These are phyloP conservation scores for Cylindrotheca fusiformis DNA, from an alignment of 108 stramenopile genomes.

Conservation along the genomic window DNA sequence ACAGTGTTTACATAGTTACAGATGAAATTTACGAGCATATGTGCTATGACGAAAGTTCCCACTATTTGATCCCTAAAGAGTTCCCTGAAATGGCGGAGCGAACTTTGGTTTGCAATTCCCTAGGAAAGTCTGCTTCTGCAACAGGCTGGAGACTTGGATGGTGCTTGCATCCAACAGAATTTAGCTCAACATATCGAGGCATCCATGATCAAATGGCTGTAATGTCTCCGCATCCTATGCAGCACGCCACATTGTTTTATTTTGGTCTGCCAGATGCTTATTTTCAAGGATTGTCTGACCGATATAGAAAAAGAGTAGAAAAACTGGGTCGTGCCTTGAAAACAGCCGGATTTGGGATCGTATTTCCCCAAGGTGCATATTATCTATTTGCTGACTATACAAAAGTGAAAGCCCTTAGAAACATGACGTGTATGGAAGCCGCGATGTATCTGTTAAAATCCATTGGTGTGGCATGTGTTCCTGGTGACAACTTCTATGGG, in stretches of 20 bases:
- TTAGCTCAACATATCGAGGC: constrained; percentile 50
- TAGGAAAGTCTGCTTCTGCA: constrained; percentile 66
- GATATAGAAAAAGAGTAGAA: constrained; percentile 40
- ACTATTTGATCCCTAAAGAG: constrained; percentile 28
- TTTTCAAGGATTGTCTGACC: constrained; percentile 33
- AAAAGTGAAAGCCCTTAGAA: constrained; percentile 23
- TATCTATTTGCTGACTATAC: constrained; percentile 62
- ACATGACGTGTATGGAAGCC: constrained; percentile 41
- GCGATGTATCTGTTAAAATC: constrained; percentile 60
- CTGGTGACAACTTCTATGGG: constrained; percentile 72
- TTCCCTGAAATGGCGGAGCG: constrained; percentile 50
- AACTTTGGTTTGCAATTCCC: constrained; percentile 58
- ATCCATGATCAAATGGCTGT: constrained; percentile 74
- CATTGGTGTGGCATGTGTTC: constrained; percentile 68
- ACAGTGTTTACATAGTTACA: constrained; percentile 63
- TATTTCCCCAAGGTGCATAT: constrained; percentile 57
- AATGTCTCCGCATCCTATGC: constrained; percentile 69
- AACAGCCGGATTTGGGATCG: constrained; percentile 43
- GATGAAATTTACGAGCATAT: constrained; percentile 82
- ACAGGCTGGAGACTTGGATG: constrained; percentile 74
- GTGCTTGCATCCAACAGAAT: constrained; percentile 61
- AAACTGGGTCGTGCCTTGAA: constrained; percentile 34
- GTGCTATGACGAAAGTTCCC: constrained; percentile 33
- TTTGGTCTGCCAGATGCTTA: constrained; percentile 53
- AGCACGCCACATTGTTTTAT: constrained; percentile 57